Evolutionary conservation across 495 filamentous ascomycete species (phyloP), one percentile per base, ranked within the genome.

Genomic region (Neurospora cerealis): DNA sequence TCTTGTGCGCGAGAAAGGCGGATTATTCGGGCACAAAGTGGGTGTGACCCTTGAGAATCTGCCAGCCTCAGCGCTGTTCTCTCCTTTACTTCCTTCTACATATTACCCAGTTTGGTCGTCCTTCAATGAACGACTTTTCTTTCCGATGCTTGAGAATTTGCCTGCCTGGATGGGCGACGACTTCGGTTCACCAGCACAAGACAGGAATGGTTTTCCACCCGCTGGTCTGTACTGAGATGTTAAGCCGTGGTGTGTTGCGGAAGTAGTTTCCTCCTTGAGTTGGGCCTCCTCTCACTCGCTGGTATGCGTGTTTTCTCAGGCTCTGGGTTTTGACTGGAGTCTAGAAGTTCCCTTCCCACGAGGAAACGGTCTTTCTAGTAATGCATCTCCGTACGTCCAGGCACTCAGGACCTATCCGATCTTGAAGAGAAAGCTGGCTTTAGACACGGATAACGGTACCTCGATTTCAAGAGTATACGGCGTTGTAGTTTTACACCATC

Each of bases 21-120:
- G 79, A 74, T 75, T 71, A 75, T 78, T 74, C 74, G 75, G 79
- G 78, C 76, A 77, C 78, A 70, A 75, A 74, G 74, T 79, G 72
- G 75, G 71, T 73, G 78, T 79, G 76, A 77, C 75, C 70, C 62
- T 74, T 71, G 74, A 76, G 75, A 73, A 78, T 72, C 75, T 77
- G 75, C 76, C 78, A 71, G 70, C 73, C 75, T 73, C 76, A 77
- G 79, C 80, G 80, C 83, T 82, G 79, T 86, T 82, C 84, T 81
- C 81, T 85, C 84, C 81, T 85, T 86, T 78, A 71, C 74, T 70
- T 36, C 28, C 73, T 70, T 76, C n/a, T 74, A 73, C 71, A 60
- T 73, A 72, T 40, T 34, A 72, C 37, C 71, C 28, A 66, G 17
- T 24, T 44, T 28, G 42, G 69, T 41, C 36, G 36, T 21, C 34